These are phyloP conservation scores for Seiridium unicorne DNA, from an alignment of 2,329 filamentous ascomycete species.

Conservation along the genomic window DNA sequence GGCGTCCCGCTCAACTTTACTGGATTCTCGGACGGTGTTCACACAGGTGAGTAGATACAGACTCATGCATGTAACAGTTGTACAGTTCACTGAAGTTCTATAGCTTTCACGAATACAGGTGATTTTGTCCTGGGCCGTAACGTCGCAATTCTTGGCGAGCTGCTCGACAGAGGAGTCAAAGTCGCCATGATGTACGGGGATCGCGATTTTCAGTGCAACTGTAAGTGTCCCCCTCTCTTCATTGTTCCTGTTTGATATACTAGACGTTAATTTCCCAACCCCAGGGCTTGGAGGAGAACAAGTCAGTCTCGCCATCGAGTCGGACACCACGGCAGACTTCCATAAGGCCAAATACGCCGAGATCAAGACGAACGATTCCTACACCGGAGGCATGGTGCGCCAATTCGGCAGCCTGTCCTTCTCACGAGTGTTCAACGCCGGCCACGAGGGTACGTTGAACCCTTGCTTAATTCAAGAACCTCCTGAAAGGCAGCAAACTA, in stretches of 20 bases:
- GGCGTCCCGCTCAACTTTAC: conserved; percentile 60
- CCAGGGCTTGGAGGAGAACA: conserved; percentile 4
- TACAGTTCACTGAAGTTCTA: background rate
- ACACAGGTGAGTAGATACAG: background rate
- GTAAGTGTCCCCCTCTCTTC: background rate
- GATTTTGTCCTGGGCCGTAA: conserved; percentile 4
- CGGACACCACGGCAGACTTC: background rate
- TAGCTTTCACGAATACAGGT: background rate
- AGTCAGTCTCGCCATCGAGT: conserved; percentile 3
- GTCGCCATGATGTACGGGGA: conserved; percentile 5
- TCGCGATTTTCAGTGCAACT: conserved; percentile 6
- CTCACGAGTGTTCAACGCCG: conserved; percentile 1
- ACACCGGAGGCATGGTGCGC: conserved; percentile 2
- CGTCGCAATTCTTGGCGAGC: background rate
- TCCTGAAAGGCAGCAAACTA: background rate
- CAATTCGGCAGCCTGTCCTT: conserved; percentile 5
- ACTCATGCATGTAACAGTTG: background rate
- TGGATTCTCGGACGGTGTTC: conserved; percentile 12
- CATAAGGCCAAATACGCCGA: background rate
- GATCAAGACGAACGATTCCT: conserved; percentile 4
- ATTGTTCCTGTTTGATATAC: no score
- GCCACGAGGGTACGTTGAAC: background rate
- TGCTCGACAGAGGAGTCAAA: conserved; percentile 2
- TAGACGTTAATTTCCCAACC: background rate
- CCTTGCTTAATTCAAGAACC: background rate